phyloP scores from a whole-genome alignment of 2,329 filamentous ascomycete species.

The Fusarium sp. region DNA sequence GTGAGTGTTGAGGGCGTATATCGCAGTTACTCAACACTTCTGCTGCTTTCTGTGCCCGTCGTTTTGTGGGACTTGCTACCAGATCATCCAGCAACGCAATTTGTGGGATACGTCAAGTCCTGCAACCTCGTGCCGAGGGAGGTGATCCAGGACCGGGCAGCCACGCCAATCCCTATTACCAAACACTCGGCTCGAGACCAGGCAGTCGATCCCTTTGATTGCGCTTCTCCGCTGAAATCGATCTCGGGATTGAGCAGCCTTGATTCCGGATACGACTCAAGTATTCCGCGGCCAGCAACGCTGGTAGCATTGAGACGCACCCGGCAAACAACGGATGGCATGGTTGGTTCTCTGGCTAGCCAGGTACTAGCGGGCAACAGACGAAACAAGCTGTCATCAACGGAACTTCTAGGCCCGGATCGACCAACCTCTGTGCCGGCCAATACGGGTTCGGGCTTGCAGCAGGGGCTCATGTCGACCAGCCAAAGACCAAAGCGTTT shows the following conservation, averaged over 20 bases:
- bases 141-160: constrained; percentile 12
- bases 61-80: constrained; percentile 40
- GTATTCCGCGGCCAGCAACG: constrained; percentile 34
- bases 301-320: constrained; percentile 30
- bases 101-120: constrained; percentile 42
- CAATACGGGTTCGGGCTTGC: not conserved
- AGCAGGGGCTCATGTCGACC: constrained; percentile 13
- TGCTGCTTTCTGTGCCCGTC: constrained; percentile 41
- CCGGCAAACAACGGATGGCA: constrained; percentile 32
- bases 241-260: constrained; percentile 39
- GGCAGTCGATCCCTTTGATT: constrained; percentile 26
- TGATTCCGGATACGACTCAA: constrained; percentile 42
- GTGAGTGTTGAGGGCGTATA: constrained; percentile 41
- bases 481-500: constrained; percentile 15
- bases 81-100: constrained; percentile 41
- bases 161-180: constrained; percentile 40
- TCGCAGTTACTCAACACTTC: constrained; percentile 39
- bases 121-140: constrained; percentile 35
- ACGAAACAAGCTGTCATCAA: constrained; percentile 24
- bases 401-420: constrained; percentile 34
- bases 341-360: constrained; percentile 23
- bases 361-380: constrained; percentile 32
- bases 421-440: constrained; percentile 23
- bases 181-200: constrained; percentile 24
- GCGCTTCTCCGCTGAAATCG: constrained; percentile 33